Conservation (phyloP, 2,329 filamentous ascomycete species). For the Botrytis deweyae region DNA sequence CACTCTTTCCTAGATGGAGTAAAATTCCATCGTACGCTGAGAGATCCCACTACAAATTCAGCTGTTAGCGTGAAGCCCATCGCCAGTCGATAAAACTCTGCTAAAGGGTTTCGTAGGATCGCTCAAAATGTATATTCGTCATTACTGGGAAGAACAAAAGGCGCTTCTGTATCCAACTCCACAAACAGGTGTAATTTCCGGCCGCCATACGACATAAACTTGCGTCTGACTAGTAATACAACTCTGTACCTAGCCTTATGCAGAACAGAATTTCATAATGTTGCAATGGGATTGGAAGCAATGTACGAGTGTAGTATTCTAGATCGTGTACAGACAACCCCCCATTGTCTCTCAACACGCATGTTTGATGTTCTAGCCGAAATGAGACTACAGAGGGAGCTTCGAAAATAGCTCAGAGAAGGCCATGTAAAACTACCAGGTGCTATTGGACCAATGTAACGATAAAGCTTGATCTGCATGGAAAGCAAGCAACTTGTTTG, state of each 20-base stretch:
- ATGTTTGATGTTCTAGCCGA: not conserved
- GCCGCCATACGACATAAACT: not conserved
- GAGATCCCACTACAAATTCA: constrained; percentile 57
- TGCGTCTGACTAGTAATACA: constrained; percentile 3
- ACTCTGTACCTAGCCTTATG: constrained; percentile 1
- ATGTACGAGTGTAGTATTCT: not conserved
- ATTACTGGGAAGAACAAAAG: not conserved
- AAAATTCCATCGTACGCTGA: constrained; percentile 60
- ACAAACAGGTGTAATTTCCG: not conserved
- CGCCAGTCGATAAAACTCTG: not conserved
- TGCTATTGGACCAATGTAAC: not conserved
- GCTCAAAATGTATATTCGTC: not conserved
- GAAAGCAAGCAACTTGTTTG: not conserved
- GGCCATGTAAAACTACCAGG: not conserved
- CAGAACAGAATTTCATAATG: not conserved
- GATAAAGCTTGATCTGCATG: not conserved
- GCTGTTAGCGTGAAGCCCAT: not conserved
- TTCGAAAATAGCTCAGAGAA: not conserved
- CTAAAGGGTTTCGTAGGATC: not conserved
- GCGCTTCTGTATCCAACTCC: not conserved
- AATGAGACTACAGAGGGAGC: not conserved
- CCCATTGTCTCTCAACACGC: not conserved
- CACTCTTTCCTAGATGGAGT: constrained; percentile 52
- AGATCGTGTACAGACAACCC: not conserved
- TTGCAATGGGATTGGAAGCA: not conserved